Evolutionary conservation across 2,329 filamentous ascomycete species (phyloP).

Genomic region (Penicillium sp.): DNA sequence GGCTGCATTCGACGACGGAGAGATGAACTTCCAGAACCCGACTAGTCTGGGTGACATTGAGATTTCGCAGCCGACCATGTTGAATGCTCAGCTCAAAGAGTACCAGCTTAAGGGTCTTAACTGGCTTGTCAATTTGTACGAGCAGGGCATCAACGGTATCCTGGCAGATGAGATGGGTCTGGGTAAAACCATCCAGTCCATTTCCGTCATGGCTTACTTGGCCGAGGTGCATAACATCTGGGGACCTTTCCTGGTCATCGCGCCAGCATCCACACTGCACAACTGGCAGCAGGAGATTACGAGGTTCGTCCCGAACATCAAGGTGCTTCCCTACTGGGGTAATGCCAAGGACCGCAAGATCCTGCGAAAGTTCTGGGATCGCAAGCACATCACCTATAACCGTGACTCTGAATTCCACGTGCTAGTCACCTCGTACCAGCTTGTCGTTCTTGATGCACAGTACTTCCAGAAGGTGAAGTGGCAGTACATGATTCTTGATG

Average conservation of each 20-base stretch:
- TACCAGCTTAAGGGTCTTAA: conserved; percentile 99
- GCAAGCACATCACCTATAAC: conserved; percentile 93
- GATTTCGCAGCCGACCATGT: conserved; percentile 88
- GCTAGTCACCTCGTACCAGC: conserved; percentile 92
- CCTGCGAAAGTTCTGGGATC: conserved; percentile 97
- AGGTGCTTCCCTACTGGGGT: conserved; percentile 97
- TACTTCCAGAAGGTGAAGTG: conserved; percentile 99
- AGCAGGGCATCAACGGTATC: conserved; percentile 99
- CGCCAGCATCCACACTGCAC: conserved; percentile 91
- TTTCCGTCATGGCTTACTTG: conserved; percentile 98
- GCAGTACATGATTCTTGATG: conserved; percentile 99
- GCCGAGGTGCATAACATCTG: conserved; percentile 97
- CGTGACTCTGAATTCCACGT: conserved; percentile 94
- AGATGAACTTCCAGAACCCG: conserved; percentile 99
- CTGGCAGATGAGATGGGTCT: conserved; percentile 99
- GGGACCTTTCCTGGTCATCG: conserved; percentile 96
- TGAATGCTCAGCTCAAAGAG: conserved; percentile 93
- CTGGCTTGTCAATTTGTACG: conserved; percentile 98
- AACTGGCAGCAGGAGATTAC: conserved; percentile 99
- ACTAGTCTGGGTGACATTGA: conserved; percentile 91
- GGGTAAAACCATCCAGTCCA: conserved; percentile 97
- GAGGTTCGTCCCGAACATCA: conserved; percentile 89
- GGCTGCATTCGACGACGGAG: conserved; percentile 82
- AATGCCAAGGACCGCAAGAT: conserved; percentile 92
- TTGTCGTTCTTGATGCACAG: conserved; percentile 91